A percentile compares a stretch with the other conserved stretches of the same genome.
Conservation (phyloP, 768 basidiomycete species). For the Baorangia bicolor region DNA sequence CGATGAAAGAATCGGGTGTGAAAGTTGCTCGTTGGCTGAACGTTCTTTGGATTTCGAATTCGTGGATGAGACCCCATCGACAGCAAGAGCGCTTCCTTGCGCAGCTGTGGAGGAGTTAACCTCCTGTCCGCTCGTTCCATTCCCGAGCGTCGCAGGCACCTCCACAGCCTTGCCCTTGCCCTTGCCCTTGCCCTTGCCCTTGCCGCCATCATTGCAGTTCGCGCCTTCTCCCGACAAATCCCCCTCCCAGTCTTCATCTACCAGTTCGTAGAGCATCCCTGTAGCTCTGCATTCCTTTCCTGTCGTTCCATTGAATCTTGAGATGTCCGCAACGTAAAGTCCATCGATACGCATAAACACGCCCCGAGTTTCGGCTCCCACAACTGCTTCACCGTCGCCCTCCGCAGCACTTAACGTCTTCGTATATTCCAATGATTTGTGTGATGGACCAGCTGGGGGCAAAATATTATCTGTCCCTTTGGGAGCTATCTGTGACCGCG, state of each 20-base stretch:
- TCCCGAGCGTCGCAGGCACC: slow-evolving; percentile 3
- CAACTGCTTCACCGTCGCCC: slow-evolving; percentile 5
- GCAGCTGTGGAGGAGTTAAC: not conserved
- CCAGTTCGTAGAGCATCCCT: slow-evolving; percentile 78
- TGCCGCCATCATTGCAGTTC: slow-evolving; percentile 14
- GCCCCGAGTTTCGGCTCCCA: slow-evolving; percentile 44
- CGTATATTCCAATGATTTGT: slow-evolving; percentile 30
- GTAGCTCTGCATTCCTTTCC: slow-evolving; percentile 63
- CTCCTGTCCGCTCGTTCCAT: slow-evolving; percentile 7
- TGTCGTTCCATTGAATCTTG: slow-evolving; percentile 38
- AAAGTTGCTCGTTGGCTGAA: slow-evolving; percentile 33
- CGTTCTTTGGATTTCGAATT: slow-evolving; percentile 17
- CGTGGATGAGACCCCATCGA: slow-evolving; percentile 10
- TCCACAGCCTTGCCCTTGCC: slow-evolving; percentile 36
- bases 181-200: slow-evolving; percentile 35
- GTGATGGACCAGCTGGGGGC: slow-evolving; percentile 58
- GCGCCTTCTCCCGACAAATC: slow-evolving; percentile 28
- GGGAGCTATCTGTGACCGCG: slow-evolving; percentile 66
- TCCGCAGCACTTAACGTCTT: slow-evolving; percentile 10
- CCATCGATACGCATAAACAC: slow-evolving; percentile 72
- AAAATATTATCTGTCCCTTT: slow-evolving; percentile 57
- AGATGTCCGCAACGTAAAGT: slow-evolving; percentile 60
- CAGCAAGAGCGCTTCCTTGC: slow-evolving; percentile 19
- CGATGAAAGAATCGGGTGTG: slow-evolving; percentile 34
- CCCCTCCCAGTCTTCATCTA: slow-evolving; percentile 66